These are phyloP conservation scores for Eucalyptus virginea DNA, from an alignment of 345 rosid species.

Conservation along the genomic window DNA sequence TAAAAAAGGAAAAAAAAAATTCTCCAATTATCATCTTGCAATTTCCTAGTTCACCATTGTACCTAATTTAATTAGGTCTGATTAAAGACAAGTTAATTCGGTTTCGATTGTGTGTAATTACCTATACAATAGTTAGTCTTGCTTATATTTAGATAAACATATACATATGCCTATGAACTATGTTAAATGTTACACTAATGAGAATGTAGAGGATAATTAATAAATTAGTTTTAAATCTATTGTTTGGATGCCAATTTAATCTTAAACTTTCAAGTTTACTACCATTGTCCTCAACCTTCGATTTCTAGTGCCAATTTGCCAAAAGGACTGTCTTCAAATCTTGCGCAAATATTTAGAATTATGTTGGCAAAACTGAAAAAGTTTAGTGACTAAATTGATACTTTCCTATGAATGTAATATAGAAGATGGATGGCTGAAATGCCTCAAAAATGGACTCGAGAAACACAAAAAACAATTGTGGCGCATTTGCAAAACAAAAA, in stretches of 20 bases:
- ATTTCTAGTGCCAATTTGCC: not conserved
- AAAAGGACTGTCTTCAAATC: accelerated
- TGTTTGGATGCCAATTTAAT: accelerated
- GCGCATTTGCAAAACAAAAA: not conserved
- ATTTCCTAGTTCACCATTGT: not conserved
- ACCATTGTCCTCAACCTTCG: not conserved
- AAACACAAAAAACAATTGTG: not conserved
- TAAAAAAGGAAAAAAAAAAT: not conserved
- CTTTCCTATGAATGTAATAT: not conserved
- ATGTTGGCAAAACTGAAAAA: not conserved
- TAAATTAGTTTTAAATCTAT: not conserved
- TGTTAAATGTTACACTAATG: not conserved
- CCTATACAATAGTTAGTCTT: not conserved
- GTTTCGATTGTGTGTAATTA: not conserved
- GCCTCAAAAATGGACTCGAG: not conserved
- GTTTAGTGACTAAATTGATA: not conserved
- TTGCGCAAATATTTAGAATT: accelerated
- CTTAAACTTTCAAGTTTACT: not conserved
- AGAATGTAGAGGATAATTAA: not conserved
- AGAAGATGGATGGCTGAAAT: not conserved
- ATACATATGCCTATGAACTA: not conserved
- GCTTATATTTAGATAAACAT: not conserved
- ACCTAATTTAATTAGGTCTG: not conserved
- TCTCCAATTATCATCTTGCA: not conserved
- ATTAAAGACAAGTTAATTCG: not conserved